Evolutionary conservation across 2,329 filamentous ascomycete species (phyloP).

Genomic region (Penicillium sclerotigenum): DNA sequence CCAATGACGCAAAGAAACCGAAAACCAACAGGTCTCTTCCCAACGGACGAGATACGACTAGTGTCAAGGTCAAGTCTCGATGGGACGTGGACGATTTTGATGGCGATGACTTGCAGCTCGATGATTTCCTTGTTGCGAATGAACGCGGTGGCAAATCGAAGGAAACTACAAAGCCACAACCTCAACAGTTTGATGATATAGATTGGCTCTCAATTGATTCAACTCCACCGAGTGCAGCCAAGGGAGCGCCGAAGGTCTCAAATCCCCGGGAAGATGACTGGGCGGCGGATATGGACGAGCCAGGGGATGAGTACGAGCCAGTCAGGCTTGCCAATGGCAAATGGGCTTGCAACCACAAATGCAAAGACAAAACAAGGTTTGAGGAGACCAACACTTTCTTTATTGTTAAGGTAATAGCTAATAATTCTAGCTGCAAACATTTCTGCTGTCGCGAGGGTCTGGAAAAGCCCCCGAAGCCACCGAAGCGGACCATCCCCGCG

Average conservation of each 20-base stretch:
- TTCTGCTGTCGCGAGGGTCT: constrained; percentile 69
- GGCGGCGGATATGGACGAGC: constrained; percentile 8
- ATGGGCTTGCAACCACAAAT: constrained; percentile 71
- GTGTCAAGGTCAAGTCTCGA: constrained; percentile 4
- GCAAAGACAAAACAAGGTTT: constrained; percentile 56
- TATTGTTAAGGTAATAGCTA: constrained; percentile 20
- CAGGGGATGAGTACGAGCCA: constrained; percentile 38
- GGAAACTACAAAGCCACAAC: not conserved
- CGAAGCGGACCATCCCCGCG: constrained; percentile 17
- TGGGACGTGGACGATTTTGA: constrained; percentile 50
- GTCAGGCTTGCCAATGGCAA: constrained; percentile 64
- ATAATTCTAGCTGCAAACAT: constrained; percentile 61
- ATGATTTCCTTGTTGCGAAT: constrained; percentile 47
- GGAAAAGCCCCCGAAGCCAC: constrained; percentile 58
- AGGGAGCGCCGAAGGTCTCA: not conserved
- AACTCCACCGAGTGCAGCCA: constrained; percentile 7
- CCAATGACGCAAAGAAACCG: constrained; percentile 18
- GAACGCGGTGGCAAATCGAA: not conserved
- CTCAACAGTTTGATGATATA: constrained; percentile 12
- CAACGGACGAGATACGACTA: constrained; percentile 20
- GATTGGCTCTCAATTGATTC: constrained; percentile 23
- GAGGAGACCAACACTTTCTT: not conserved
- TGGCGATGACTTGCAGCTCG: constrained; percentile 53
- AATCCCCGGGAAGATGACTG: constrained; percentile 5
- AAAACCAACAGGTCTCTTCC: constrained; percentile 15